A percentile compares a stretch with the other conserved stretches of the same genome.
phyloP scores from a whole-genome alignment of 495 filamentous ascomycete genomes.

The Aspergillus steynii region DNA sequence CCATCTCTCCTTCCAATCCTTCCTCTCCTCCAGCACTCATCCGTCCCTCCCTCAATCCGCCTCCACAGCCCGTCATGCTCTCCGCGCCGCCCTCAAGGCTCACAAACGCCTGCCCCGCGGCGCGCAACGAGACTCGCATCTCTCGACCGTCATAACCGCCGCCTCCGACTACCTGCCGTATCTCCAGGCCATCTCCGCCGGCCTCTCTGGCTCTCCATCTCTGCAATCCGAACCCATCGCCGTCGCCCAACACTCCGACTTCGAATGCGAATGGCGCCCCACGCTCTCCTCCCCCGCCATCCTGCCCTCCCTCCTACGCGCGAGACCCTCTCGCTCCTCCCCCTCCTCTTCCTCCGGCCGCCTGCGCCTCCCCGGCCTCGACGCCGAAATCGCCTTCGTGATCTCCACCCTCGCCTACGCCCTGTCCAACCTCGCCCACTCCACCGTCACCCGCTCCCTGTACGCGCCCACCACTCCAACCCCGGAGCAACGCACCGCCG shows the following conservation, averaged over 20 bases:
- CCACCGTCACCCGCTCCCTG: slow-evolving; percentile 49
- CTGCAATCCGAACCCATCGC: slow-evolving; percentile 55
- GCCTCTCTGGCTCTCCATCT: slow-evolving; percentile 45
- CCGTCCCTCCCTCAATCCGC: slow-evolving; percentile 78
- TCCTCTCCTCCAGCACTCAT: slow-evolving; percentile 69
- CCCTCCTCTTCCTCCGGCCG: slow-evolving; percentile 47
- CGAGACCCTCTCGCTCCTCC: slow-evolving; percentile 27
- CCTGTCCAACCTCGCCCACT: slow-evolving; percentile 68
- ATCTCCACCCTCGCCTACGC: slow-evolving; percentile 75
- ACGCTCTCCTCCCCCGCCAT: slow-evolving; percentile 59
- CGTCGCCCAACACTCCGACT: slow-evolving; percentile 58
- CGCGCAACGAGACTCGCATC: slow-evolving; percentile 59
- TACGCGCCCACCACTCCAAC: slow-evolving; percentile 62
- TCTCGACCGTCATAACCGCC: slow-evolving; percentile 64
- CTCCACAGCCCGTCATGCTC: slow-evolving; percentile 74
- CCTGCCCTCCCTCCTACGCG: slow-evolving; percentile 40
- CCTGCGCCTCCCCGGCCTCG: slow-evolving; percentile 67
- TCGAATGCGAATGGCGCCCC: slow-evolving; percentile 78
- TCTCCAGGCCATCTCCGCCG: slow-evolving; percentile 70
- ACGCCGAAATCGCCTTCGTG: slow-evolving; percentile 79
- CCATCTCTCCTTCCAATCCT: slow-evolving; percentile 71
- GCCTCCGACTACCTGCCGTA: slow-evolving; percentile 78
- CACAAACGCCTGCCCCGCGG: slow-evolving; percentile 74
- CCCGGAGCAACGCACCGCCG: slow-evolving; percentile 62
- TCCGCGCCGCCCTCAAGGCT: slow-evolving; percentile 74